Evolutionary conservation across 2,329 filamentous ascomycete species (phyloP), one percentile per base, ranked within the genome.

Genomic region (Phoma sp.): DNA sequence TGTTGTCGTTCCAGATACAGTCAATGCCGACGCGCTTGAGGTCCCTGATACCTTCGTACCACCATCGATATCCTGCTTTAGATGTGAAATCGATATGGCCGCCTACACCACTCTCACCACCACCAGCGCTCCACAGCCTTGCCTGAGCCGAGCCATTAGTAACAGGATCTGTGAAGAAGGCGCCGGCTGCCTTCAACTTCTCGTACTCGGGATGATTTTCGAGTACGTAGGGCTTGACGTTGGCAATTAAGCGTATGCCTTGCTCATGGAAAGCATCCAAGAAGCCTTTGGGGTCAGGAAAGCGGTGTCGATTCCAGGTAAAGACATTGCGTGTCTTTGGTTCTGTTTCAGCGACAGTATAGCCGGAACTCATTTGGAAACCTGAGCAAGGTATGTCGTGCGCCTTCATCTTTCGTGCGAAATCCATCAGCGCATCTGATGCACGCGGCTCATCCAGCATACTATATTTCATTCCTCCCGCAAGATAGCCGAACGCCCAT

Each of bases 1-100:
- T 91, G 73, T 91, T 91, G 69, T 91, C 88, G 61, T 91, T 91
- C 88, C 89, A 91, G 76, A 91, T 90, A 43, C 82, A 88, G 61
- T 90, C 88, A 51, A 91, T 88, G 1, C 88, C 88, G 8, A 84
- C 75, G 24, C 83, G 76, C 50, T 85, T 85, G 1, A 91, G 78
- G 44, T 80, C 81, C 55, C 83, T 81, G 8, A 89, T 84, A 1
- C 88, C 88, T 0, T 89, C 78, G 57, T 85, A 88, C 89, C 89
- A 91, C 86, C 87, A 91, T 15, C 85, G 77, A 65, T 85, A 91
- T 0, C 86, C 88, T 0, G 82, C 81, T 21, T 83, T 78, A 0
- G 87, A 89, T 0, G 88, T 89, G 62, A 91, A 91, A 70, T 91
- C 89, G 40, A 91, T 84, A 58, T 91, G 88, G 2, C 87, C 85